A percentile compares a stretch with the other conserved stretches of the same genome.
Conservation (phyloP, 1,284 basidiomycete species). For the Omphalotus olearius region DNA sequence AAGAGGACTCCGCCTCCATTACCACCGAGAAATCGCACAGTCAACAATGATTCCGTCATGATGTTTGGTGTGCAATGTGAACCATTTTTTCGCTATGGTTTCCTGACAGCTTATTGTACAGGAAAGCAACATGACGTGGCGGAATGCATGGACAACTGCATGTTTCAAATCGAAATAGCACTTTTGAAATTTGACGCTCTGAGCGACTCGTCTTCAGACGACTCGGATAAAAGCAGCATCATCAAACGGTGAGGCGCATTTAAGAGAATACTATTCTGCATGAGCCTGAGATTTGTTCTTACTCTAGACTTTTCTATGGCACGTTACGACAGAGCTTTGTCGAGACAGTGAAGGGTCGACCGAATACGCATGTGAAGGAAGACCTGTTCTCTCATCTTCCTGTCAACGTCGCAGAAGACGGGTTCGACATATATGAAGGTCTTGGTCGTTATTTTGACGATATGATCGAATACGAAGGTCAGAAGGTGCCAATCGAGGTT, state of each 20-base stretch:
- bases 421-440: conserved; percentile 90
- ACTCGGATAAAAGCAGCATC: conserved; percentile 63
- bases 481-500: conserved; percentile 85
- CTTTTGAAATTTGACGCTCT: conserved; percentile 74
- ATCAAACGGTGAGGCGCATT: conserved; percentile 63
- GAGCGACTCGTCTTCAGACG: conserved; percentile 31
- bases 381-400: conserved; percentile 93
- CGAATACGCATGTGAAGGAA: conserved; percentile 78
- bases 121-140: conserved; percentile 98
- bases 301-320: conserved; percentile 80
- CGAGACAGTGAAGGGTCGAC: conserved; percentile 41
- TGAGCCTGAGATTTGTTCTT: not conserved
- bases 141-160: conserved; percentile 98
- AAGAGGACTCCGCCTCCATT: conserved; percentile 48
- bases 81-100: too few relatives aligned
- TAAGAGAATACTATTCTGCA: not conserved
- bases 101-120: conserved; percentile 22
- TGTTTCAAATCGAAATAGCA: conserved; percentile 97
- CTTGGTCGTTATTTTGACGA: conserved; percentile 91
- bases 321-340: conserved; percentile 76
- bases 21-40: conserved; percentile 54
- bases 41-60: conserved; percentile 69
- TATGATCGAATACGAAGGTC: conserved; percentile 84
- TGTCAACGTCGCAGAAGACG: conserved; percentile 87
- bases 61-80: conserved; percentile 70